Evolutionary conservation across 495 filamentous ascomycete genomes (phyloP), one percentile per base, ranked within the genome.

Genomic region (Penicillium manginii): DNA sequence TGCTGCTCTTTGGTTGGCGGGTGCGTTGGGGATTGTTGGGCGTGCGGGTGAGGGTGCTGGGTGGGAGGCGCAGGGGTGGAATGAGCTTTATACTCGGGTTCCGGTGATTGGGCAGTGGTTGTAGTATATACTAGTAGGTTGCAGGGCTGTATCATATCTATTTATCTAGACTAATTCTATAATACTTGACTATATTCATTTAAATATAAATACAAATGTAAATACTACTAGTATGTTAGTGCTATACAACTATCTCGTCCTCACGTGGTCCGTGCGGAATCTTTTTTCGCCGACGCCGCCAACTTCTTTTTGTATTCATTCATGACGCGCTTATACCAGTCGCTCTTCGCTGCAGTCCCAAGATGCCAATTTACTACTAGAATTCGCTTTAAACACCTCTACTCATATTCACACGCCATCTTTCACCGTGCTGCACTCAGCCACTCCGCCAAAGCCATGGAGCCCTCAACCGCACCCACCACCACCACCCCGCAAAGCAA

Each of bases 31-130:
- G 0, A 78, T 96, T 47, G 84, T 97, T 23, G 90, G 86, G 15
- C 79, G 84, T 62, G 88, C 79, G n/a, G 92, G 92, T 0, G 70
- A 71, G 56, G 85, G 83, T 10, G 72, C 78, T 18, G 91, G 91
- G 2, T 97, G 91, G 89, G 78, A 96, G 22, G 91, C 85, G 22
- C 88, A 83, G 63, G 74, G 88, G 18, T 96, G 91, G 78, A 90
- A 96, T 73, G 75, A 84, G 48, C 74, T 89, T 59, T 89, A 87
- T 71, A 77, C 68, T 54, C 71, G 66, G 43, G 77, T 86, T 19
- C 84, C 84, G 23, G 47, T 83, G 26, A 64, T 85, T 57, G 82
- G 81, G 0, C 50, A 61, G 29, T 85, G 81, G 82, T 56, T 83
- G 49, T 22, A 26, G 17, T 31, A 18, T 50, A 35, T 50, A 31